Evolutionary conservation across 768 basidiomycete species (phyloP).

Genomic region (Boletus tomentosulus): DNA sequence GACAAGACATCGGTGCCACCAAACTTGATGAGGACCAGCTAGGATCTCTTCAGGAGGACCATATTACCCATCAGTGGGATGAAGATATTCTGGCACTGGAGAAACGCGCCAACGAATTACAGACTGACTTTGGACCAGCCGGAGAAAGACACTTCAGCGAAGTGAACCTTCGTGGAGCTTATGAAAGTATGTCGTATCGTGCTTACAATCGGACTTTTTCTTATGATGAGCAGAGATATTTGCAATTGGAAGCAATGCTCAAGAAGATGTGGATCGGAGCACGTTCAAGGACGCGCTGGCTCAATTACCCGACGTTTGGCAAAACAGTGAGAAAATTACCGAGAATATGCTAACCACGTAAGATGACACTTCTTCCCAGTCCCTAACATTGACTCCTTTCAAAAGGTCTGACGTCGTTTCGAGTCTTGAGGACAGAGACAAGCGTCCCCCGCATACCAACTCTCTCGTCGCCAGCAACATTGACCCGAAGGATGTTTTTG

Average conservation of each 20-base stretch:
- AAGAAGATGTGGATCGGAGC: slow-evolving; percentile 35
- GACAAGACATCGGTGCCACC: slow-evolving; percentile 35
- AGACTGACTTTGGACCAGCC: slow-evolving; percentile 40
- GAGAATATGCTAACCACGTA: slow-evolving; percentile 65
- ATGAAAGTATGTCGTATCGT: slow-evolving; percentile 45
- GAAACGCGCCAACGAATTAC: slow-evolving; percentile 21
- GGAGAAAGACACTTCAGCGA: slow-evolving; percentile 42
- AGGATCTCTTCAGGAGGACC: background rate
- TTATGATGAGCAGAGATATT: slow-evolving; percentile 40
- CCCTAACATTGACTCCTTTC: background rate
- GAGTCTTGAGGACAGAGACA: slow-evolving; percentile 47
- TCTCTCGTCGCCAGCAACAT: slow-evolving; percentile 56
- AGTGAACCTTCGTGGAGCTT: slow-evolving; percentile 48
- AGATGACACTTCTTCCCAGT: slow-evolving; percentile 8
- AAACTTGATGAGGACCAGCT: slow-evolving; percentile 12
- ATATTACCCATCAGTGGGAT: slow-evolving; percentile 34
- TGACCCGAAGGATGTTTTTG: slow-evolving; percentile 49
- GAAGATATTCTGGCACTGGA: slow-evolving; percentile 38
- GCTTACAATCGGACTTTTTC: background rate
- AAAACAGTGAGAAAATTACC: slow-evolving; percentile 41
- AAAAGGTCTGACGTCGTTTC: slow-evolving; percentile 62
- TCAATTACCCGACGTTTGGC: slow-evolving; percentile 53
- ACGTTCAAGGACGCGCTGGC: slow-evolving; percentile 48
- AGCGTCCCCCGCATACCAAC: slow-evolving; percentile 42
- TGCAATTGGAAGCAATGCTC: slow-evolving; percentile 19